Percentiles rank a stretch among this genome's conserved stretches.
Conservation (phyloP, 1,284 basidiomycete species). For the Sporisorium iseilematis-ciliati region DNA sequence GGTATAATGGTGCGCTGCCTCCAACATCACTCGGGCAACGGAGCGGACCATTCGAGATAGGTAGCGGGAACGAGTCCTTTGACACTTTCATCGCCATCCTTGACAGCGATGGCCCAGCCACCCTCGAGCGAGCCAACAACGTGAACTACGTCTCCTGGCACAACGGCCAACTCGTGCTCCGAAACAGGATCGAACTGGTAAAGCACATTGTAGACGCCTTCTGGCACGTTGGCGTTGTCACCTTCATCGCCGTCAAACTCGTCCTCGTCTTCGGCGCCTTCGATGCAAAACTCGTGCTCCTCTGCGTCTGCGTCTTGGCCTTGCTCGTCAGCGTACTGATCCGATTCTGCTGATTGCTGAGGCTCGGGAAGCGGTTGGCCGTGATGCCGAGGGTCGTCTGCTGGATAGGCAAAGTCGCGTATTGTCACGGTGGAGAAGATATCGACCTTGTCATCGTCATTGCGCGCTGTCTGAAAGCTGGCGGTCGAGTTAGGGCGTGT, state of each 20-base stretch:
- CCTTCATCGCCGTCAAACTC: constrained; percentile 51
- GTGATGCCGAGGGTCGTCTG: constrained; percentile 47
- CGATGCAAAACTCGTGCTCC: constrained; percentile 36
- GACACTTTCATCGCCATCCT: constrained; percentile 16
- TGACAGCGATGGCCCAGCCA: constrained; percentile 57
- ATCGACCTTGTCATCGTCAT: neutral
- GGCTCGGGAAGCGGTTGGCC: constrained; percentile 23
- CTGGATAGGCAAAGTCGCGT: constrained; percentile 55
- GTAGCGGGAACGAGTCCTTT: constrained; percentile 53
- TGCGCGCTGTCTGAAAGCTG: constrained; percentile 40
- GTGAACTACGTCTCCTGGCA: constrained; percentile 40
- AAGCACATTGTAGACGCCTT: constrained; percentile 55
- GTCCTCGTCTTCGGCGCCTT: constrained; percentile 47
- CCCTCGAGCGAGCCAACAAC: constrained; percentile 57
- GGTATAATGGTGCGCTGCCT: constrained; percentile 1
- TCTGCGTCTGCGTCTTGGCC: constrained; percentile 14
- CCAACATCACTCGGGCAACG: constrained; percentile 20
- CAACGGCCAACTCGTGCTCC: constrained; percentile 54
- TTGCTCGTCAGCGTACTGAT: constrained; percentile 15
- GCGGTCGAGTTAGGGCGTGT: constrained; percentile 23
- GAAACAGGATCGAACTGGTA: constrained; percentile 54
- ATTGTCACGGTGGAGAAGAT: constrained; percentile 18
- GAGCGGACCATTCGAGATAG: constrained; percentile 47
- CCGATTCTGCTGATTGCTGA: neutral
- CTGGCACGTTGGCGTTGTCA: constrained; percentile 27